A percentile compares a stretch with the other conserved stretches of the same genome.
phyloP scores from a whole-genome alignment of 495 filamentous ascomycete genomes.

The Penicillium samsonianum region DNA sequence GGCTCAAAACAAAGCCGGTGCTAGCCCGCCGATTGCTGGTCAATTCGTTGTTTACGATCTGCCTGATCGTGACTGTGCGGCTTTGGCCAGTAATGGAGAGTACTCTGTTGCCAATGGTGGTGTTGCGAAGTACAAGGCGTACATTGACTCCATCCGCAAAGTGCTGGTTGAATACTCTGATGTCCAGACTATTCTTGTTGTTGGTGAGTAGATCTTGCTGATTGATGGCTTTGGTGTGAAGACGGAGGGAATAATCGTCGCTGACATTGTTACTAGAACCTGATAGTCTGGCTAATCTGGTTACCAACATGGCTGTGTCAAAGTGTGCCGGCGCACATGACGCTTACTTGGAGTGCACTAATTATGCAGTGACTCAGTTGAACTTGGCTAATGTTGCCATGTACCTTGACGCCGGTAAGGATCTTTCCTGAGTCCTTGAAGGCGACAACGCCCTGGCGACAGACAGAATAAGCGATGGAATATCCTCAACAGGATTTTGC shows the following conservation, averaged over 20 bases:
- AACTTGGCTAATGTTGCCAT: constrained; percentile 78
- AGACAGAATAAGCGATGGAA: background rate
- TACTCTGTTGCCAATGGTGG: constrained; percentile 61
- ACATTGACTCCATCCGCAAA: constrained; percentile 61
- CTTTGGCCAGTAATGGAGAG: constrained; percentile 76
- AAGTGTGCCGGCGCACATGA: constrained; percentile 64
- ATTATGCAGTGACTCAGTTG: constrained; percentile 70
- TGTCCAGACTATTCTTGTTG: constrained; percentile 44
- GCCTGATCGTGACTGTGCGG: constrained; percentile 76
- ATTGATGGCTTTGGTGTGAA: background rate
- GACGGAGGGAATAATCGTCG: constrained; percentile 19
- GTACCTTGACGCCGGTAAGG: constrained; percentile 75
- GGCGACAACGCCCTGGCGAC: background rate
- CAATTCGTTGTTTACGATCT: constrained; percentile 76
- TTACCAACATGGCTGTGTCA: constrained; percentile 67
- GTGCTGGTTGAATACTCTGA: constrained; percentile 33
- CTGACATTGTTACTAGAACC: constrained; percentile 63
- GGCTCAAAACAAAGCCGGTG: constrained; percentile 56
- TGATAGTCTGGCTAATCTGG: constrained; percentile 77
- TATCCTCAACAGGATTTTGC: no score
- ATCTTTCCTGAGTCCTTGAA: no score
- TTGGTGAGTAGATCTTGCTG: constrained; percentile 45
- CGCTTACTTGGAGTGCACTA: constrained; percentile 68
- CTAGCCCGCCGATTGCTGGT: constrained; percentile 44
- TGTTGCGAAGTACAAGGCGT: constrained; percentile 65